Percentiles rank a stretch among this genome's conserved stretches.
Evolutionary conservation across 2,329 filamentous ascomycete genomes (phyloP).

Genomic region (Aspergillus quadricinctus): DNA sequence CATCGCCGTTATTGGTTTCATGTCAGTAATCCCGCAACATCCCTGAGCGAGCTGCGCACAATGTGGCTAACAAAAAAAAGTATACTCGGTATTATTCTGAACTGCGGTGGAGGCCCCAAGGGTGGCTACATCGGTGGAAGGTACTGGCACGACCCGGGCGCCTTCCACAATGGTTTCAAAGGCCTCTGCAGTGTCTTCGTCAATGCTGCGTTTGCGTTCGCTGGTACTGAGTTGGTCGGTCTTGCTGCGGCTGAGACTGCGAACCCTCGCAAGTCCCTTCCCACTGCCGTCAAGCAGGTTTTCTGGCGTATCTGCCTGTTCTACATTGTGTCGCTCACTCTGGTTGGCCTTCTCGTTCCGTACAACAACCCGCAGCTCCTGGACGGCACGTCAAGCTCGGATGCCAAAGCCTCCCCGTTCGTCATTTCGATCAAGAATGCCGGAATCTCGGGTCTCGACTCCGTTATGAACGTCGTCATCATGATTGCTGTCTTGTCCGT

Average conservation of each 20-base stretch:
- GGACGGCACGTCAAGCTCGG: conserved; percentile 51
- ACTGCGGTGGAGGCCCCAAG: conserved; percentile 71
- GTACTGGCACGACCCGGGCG: conserved; percentile 76
- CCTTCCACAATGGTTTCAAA: conserved; percentile 64
- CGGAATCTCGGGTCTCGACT: conserved; percentile 74
- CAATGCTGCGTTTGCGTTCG: conserved; percentile 59
- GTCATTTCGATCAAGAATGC: conserved; percentile 88
- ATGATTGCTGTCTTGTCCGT: conserved; percentile 86
- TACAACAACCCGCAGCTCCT: conserved; percentile 65
- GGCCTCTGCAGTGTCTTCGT: conserved; percentile 62
- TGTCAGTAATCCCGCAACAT: conserved; percentile 51
- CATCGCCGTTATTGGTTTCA: conserved; percentile 79
- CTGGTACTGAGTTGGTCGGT: conserved; percentile 59
- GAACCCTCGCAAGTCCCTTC: conserved; percentile 65
- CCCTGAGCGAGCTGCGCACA: neutral
- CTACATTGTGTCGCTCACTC: conserved; percentile 75
- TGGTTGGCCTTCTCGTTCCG: conserved; percentile 79
- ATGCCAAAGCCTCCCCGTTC: conserved; percentile 79
- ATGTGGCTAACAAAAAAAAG: conserved; percentile 40
- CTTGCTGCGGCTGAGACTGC: conserved; percentile 56
- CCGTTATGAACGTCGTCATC: conserved; percentile 93
- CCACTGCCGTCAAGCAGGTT: conserved; percentile 85
- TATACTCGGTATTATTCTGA: conserved; percentile 79
- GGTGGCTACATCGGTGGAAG: conserved; percentile 74
- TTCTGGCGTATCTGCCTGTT: conserved; percentile 93